Base-by-base conservation (phyloP, 805 yeast species). In the Starmerella kuoi region DNA sequence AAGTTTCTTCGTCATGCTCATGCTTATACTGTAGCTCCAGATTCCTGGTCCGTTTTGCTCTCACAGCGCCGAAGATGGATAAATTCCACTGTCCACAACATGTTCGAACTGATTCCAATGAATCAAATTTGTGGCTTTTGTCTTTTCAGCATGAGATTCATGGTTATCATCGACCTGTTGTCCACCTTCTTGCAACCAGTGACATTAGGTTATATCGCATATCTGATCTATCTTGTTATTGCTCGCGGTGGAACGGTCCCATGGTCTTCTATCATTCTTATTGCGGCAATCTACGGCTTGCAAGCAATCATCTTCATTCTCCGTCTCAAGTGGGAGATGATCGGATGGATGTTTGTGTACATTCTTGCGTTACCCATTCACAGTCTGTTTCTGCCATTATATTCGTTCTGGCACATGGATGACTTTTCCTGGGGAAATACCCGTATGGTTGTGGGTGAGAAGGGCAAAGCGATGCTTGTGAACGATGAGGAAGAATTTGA, bases 21-120 rank as follows among this genome's bases (percentile, higher is more conserved):
- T 15, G 76, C 79, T 46, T 71, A 68, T 56, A 74, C 80, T 1
- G 60, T 73, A 40, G 80, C 74, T 4, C 80, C 80, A 5, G 76
- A 71, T 46, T 62, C 63, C 12, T 75, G 76, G 65, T 58, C 57
- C 38, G 78, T 74, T 22, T 66, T 74, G 51, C 61, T 75, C 46
- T 74, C 80, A 2, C 80, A 74, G 59, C 73, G 80, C 47, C 74
- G 80, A 54, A 72, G 80, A 50, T 74, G 80, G 80, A 74, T 74
- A 51, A 74, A 74, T 59, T 74, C 79, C 5, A 74, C 80, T 0
- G 77, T 74, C 24, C 80, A 74, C 54, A 74, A 74, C 54, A 65
- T 74, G 61, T 60, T 74, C 56, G 80, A 74, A 59, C 66, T 74
- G 51, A 75, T 68, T 11, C 72, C 76, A 49, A 72, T 73, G 55